Base-by-base conservation (phyloP, 345 rosid genomes). In the Hirschfeldia incana region DNA sequence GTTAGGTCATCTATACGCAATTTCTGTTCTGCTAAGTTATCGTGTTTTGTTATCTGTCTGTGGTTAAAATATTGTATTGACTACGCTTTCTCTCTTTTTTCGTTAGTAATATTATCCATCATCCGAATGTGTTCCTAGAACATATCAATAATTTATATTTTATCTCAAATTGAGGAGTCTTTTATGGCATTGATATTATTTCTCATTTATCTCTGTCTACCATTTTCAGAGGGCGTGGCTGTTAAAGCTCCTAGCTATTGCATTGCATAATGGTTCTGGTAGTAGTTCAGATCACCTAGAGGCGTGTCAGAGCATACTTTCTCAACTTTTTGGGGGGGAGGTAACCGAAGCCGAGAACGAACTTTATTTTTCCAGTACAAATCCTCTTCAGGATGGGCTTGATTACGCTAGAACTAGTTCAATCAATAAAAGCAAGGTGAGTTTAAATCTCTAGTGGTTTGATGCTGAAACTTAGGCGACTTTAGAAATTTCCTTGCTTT, bases 171-270 rank as follows among this genome's bases (percentile, higher is more conserved):
- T 78, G 29, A 62, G 7, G 10, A 8, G 34, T 73, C 46, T 36
- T 17, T 65, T 73, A 59, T 71, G 58, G 5, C 44, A 58, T 26
- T 72, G 65, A 46, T 59, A 46, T 15, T 17, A 37, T 74, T 61
- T 28, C 71, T 69, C 59, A 67, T 49, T 78, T 51, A 15, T 74
- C 10, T 17, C 65, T 84, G 57, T 49, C 63, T 67, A 70, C 62
- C 62, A 78, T 83, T 65, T 11, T 11, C 80, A 94, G 98, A 90
- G 97, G 84, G 97, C 98, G 32, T 94, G 98, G 98, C 87, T 94
- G 28, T 80, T 92, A 84, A 92, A 94, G 87, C 97, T 94, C 77
- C 87, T 94, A 77, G 95, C 95, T 77, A 72, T 90, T 80, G 97
- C 91, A 71, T 81, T 94, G 87, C 97, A 92, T 83, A 83, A 86